Percentiles rank a stretch among this genome's conserved stretches.
These are phyloP conservation scores for Gryganskiella cystojenkinii DNA, from an alignment of 192 early-diverging fungal species.

Conservation along the genomic window DNA sequence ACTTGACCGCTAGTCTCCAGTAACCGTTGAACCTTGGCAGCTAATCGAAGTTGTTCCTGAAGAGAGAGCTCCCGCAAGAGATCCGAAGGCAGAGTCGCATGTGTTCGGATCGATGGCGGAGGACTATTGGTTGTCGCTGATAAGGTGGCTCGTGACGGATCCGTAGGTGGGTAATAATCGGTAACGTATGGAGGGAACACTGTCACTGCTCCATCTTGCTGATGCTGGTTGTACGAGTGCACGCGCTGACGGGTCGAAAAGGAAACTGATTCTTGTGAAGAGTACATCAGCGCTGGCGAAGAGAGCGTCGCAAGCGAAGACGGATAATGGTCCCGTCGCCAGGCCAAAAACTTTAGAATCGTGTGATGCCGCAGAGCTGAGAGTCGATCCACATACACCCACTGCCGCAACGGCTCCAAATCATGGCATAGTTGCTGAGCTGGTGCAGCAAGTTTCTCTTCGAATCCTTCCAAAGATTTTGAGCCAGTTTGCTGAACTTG, in stretches of 20 bases:
- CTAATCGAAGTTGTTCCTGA: slow-evolving; percentile 9
- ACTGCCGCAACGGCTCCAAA: slow-evolving; percentile 2
- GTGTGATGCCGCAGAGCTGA: slow-evolving; percentile 34
- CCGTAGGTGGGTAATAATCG: not conserved
- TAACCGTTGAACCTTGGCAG: slow-evolving; percentile 10
- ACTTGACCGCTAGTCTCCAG: slow-evolving; percentile 24
- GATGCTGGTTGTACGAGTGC: not conserved
- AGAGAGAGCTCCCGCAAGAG: not conserved
- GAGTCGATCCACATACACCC: slow-evolving; percentile 21
- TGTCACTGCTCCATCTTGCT: not conserved
- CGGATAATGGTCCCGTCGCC: slow-evolving; percentile 7
- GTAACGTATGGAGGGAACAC: not conserved
- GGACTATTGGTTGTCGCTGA: not conserved
- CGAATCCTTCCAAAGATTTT: not conserved
- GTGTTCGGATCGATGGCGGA: not conserved
- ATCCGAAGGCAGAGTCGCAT: slow-evolving; percentile 3
- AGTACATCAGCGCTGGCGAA: too few species aligned
- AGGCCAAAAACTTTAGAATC: slow-evolving; percentile 28
- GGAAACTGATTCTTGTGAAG: slow-evolving; percentile 19
- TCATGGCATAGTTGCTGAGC: not conserved
- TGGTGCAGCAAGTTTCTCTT: not conserved
- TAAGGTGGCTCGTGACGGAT: not conserved
- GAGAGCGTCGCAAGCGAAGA: not conserved
- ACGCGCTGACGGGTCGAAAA: not conserved
- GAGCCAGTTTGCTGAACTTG: not conserved